phyloP scores from a whole-genome alignment of 176 grass and related monocot species.

The Aegilops speltoides region DNA sequence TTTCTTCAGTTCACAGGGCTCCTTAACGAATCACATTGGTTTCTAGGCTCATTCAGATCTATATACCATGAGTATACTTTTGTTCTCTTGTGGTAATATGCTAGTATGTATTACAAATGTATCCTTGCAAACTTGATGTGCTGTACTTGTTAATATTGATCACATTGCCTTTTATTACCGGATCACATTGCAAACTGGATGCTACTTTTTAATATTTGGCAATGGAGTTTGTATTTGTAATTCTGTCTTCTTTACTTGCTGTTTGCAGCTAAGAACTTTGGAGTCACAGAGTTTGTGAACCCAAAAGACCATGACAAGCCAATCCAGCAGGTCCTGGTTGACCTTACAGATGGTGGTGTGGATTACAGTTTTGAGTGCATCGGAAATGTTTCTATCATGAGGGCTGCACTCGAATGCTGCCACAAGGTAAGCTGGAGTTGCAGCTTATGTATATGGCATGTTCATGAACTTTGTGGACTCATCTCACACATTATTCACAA shows the following conservation, averaged over 20 bases:
- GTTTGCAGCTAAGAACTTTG: slow-evolving; percentile 95
- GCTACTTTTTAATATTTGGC: background rate
- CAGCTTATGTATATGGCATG: background rate
- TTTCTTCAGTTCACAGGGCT: background rate
- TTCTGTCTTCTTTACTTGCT: background rate
- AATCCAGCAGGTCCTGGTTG: slow-evolving; percentile 89
- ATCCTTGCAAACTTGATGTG: slow-evolving; percentile 4
- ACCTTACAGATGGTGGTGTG: slow-evolving; percentile 86
- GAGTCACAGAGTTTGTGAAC: slow-evolving; percentile 95
- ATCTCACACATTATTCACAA: too few species aligned
- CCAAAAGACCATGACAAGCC: slow-evolving; percentile 96
- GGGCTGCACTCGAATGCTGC: slow-evolving; percentile 94
- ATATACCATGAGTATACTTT: background rate
- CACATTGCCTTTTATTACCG: background rate
- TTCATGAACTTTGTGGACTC: background rate
- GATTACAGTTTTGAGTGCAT: slow-evolving; percentile 99
- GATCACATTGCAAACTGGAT: background rate
- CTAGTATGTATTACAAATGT: background rate
- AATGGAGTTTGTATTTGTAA: background rate
- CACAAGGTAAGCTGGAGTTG: slow-evolving; percentile 70
- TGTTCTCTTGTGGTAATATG: background rate
- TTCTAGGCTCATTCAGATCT: background rate
- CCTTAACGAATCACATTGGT: background rate
- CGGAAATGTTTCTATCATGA: slow-evolving; percentile 94
- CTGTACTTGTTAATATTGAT: background rate